These are phyloP conservation scores for Rosa multiflora DNA, from an alignment of 306 rosid genomes.

Conservation along the genomic window DNA sequence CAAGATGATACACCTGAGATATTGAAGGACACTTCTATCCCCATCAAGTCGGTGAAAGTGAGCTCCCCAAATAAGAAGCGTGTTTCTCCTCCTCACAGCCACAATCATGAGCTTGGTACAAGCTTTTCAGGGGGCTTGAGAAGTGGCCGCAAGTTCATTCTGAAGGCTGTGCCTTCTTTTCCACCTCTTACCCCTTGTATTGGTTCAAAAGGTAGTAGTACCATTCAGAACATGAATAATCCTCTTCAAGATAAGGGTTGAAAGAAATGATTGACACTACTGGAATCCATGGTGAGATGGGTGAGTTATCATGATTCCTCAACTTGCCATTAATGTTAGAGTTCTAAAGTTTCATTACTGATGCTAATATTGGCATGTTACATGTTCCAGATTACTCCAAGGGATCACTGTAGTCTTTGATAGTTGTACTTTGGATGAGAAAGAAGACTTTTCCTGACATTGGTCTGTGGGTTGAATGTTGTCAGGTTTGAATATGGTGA, in stretches of 20 bases:
- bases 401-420: background rate
- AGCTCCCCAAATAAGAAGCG: constrained; percentile 66
- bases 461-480: constrained; percentile 10
- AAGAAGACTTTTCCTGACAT: background rate
- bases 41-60: constrained; percentile 40
- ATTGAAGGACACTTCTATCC: constrained; percentile 45
- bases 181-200: constrained; percentile 62
- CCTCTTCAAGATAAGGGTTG: constrained; percentile 19
- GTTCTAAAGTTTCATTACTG: background rate
- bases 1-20: constrained; percentile 62
- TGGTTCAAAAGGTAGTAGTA: constrained; percentile 28
- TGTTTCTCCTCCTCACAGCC: constrained; percentile 66
- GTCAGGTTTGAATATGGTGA: constrained; percentile 11
- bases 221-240: constrained; percentile 23
- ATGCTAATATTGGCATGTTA: background rate
- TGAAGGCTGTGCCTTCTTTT: constrained; percentile 52
- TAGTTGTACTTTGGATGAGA: background rate
- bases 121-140: constrained; percentile 49
- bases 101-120: constrained; percentile 35
- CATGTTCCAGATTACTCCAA: constrained; percentile 15
- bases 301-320: constrained; percentile 1
- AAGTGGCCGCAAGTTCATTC: constrained; percentile 52
- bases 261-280: constrained; percentile 24
- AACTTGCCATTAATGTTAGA: background rate
- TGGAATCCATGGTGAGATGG: constrained; percentile 6